Evolutionary conservation across 2,329 filamentous ascomycete genomes (phyloP).

Genomic region (Curvularia spicifera): DNA sequence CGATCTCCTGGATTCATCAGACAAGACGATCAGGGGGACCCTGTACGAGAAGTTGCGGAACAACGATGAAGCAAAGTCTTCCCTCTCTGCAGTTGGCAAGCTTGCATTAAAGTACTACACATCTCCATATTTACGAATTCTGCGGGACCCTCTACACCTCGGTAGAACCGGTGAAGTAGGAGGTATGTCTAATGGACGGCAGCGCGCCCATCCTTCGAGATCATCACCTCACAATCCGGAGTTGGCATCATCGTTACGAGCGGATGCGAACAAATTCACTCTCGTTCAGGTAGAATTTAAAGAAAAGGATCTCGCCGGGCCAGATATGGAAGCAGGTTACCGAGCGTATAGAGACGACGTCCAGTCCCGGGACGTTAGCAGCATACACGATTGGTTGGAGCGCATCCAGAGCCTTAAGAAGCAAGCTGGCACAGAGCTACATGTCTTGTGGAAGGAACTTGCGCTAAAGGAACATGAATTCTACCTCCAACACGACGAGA

Average conservation of each 20-base stretch:
- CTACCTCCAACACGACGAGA: slow-evolving; percentile 20
- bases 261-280: slow-evolving; percentile 12
- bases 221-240: background rate
- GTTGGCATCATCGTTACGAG: background rate
- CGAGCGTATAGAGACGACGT: slow-evolving; percentile 25
- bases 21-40: background rate
- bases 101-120: slow-evolving; percentile 16
- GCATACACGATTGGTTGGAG: slow-evolving; percentile 24
- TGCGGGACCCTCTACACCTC: slow-evolving; percentile 10
- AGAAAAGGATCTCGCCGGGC: slow-evolving; percentile 23
- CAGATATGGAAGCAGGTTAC: slow-evolving; percentile 22
- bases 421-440: slow-evolving; percentile 16
- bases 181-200: background rate
- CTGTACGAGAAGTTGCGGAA: slow-evolving; percentile 17
- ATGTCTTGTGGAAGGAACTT: slow-evolving; percentile 25
- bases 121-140: slow-evolving; percentile 4
- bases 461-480: slow-evolving; percentile 25
- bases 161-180: background rate
- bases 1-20: slow-evolving; percentile 6
- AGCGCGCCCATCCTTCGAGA: background rate
- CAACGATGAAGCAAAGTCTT: slow-evolving; percentile 19
- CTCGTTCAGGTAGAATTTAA: slow-evolving; percentile 25
- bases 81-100: slow-evolving; percentile 22
- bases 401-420: slow-evolving; percentile 19
- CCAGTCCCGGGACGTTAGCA: slow-evolving; percentile 13